These are phyloP conservation scores for Ogataea saltuana DNA, from an alignment of 805 yeast species.

Conservation along the genomic window DNA sequence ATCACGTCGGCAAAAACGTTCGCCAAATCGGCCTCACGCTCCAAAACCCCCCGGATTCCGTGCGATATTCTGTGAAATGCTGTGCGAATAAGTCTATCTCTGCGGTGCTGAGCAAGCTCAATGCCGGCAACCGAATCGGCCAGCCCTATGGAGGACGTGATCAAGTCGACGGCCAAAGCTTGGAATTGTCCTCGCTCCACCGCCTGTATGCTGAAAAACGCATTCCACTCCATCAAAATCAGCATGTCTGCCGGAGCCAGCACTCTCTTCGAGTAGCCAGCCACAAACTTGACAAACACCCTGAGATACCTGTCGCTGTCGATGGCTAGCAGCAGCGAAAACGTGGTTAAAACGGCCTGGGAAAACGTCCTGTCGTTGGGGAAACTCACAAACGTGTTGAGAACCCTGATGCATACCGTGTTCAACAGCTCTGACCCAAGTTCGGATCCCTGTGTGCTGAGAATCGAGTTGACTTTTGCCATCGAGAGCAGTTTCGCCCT, in stretches of 20 bases:
- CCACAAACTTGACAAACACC: constrained; percentile 42
- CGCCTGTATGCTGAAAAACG: constrained; percentile 36
- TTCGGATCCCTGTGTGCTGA: background rate
- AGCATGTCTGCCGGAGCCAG: constrained; percentile 58
- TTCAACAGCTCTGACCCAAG: constrained; percentile 27
- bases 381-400: constrained; percentile 47
- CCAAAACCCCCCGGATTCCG: constrained; percentile 26
- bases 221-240: constrained; percentile 60
- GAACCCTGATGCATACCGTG: constrained; percentile 37
- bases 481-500: constrained; percentile 39
- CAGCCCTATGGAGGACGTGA: constrained; percentile 39
- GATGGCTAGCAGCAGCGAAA: constrained; percentile 37
- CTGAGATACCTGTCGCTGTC: constrained; percentile 32
- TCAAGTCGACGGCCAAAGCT: constrained; percentile 21
- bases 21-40: constrained; percentile 13
- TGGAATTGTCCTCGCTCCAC: constrained; percentile 29
- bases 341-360: constrained; percentile 40
- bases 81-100: constrained; percentile 39
- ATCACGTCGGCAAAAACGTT: constrained; percentile 11
- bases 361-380: constrained; percentile 55
- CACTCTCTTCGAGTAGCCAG: constrained; percentile 32
- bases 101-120: constrained; percentile 39
- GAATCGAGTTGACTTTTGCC: constrained; percentile 28
- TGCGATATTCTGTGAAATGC: constrained; percentile 34
- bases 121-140: constrained; percentile 34